Evolutionary conservation across 1,284 basidiomycete genomes (phyloP), one percentile per base, ranked within the genome.

Genomic region (Irpex sp.): DNA sequence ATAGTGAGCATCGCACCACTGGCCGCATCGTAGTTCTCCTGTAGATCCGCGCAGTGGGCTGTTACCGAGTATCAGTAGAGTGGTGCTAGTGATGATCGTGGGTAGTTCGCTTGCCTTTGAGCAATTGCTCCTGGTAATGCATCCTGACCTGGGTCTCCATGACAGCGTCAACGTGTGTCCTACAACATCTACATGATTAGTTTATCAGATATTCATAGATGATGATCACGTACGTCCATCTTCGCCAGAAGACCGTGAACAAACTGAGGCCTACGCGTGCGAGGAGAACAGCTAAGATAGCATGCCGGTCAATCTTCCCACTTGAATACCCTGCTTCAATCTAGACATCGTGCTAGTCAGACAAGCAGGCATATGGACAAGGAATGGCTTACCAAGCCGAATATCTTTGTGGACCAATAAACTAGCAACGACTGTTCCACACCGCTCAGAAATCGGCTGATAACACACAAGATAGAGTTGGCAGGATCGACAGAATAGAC

Each of bases 401-500:
- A 45, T 28, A 61, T 19, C 33, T 58, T 33, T 19, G 56, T 58
- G 19, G 60, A 61, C 14, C 48, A 58, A 21, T 52, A 61, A n/a
- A 61, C 56, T 5, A 56, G 49, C 18, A 23, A 47, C 7, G 60
- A 47, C 21, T 61, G 56, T 19, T 61, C 60, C 21, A 61, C 14
- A 7, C 60, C 60, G 18, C 56, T 49, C 8, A 61, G 18, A 8
- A 51, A 54, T 33, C 60, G 60, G 28, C 56, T 39, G n/a, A 61
- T 4, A 21, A 61, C 33, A 42, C 60, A 61, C 18, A 61, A 53
- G 33, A 61, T 33, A 28, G 56, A 61, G 12, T 45, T 37, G 21
- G 36, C 19, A 8, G 60, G 60, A 14, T 56, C 60, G 35, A 61
- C 56, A 48, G 49, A 9, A 28, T 57, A 61, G 18, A 61, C 57